These are phyloP conservation scores for Didymellaceae sp. DNA, from an alignment of 2,329 filamentous ascomycete species.

Conservation along the genomic window DNA sequence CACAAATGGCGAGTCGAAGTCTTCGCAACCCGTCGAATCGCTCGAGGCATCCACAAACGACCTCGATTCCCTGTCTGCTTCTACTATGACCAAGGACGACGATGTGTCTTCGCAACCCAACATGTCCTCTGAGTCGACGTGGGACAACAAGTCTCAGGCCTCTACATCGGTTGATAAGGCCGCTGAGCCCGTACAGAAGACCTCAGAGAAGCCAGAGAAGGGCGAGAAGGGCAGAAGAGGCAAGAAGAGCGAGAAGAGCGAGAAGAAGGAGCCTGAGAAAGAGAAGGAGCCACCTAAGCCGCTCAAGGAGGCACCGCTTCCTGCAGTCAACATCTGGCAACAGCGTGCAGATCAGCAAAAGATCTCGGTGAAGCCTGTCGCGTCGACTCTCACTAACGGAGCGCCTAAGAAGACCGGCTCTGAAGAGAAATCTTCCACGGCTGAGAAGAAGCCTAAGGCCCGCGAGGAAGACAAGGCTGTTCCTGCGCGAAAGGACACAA, in stretches of 20 bases:
- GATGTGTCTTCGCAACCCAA: constrained; percentile 68
- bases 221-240: constrained; percentile 59
- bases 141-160: constrained; percentile 70
- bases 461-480: constrained; percentile 38
- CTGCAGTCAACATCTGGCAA: constrained; percentile 86
- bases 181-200: constrained; percentile 56
- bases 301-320: constrained; percentile 80
- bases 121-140: constrained; percentile 68
- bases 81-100: constrained; percentile 64
- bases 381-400: constrained; percentile 43
- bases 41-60: constrained; percentile 59
- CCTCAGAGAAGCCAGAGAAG: constrained; percentile 61
- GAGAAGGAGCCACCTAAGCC: constrained; percentile 59
- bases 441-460: constrained; percentile 29
- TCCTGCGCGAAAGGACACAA: constrained; percentile 36
- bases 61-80: constrained; percentile 59
- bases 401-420: constrained; percentile 35
- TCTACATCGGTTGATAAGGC: constrained; percentile 70
- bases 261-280: constrained; percentile 61
- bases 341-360: constrained; percentile 73
- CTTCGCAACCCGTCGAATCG: constrained; percentile 24
- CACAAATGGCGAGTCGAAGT: constrained; percentile 33
- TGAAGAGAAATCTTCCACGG: constrained; percentile 26
- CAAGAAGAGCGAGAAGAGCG: constrained; percentile 58
- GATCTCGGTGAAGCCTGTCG: constrained; percentile 58